Base-by-base conservation (phyloP, 176 grass and related monocot genomes). In the Zea luxurians region DNA sequence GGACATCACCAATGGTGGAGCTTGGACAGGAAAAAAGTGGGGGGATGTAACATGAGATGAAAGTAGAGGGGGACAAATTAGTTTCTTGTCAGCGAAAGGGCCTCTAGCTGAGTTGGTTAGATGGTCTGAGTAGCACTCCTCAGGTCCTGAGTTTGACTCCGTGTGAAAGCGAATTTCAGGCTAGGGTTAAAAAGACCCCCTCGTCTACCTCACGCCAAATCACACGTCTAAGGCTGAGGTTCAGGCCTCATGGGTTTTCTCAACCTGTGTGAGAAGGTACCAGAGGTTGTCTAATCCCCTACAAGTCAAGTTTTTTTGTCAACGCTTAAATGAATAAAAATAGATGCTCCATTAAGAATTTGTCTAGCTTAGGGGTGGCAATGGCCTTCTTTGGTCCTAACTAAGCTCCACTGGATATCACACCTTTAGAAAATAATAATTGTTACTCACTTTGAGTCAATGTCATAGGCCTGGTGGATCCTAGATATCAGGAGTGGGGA, bases 381-480 rank as follows among this genome's bases (percentile, higher is more conserved):
- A 57, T 57, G 54, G 54, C 54, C 17, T 2, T 20, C 7, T 20
- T 57, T 20, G 17, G 54, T 57, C 7, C 17, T 57, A 57, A 57
- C 54, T 57, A 57, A 57, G 53, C 53, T 18, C 53, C 54, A 57
- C 54, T 54, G 44, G 16, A 35, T 34, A 49, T 54, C 47, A 78
- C 47, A 42, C 8, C 0, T 66, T 66, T 13, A 42, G 47, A 11
- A 11, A 54, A 54, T 16, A 52, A 66, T 53, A 55, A 54, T 15
- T 43, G 37, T 2, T 6, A 21, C 3, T 12, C 47, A 13, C 36
- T 15, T 43, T 13, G 6, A 53, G 15, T 61, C 20, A 17, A 62
- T 76, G 45, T 75, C 58, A 21, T 53, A 78, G 46, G 11, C 68
- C 12, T 70, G 68, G 67, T 4, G 45, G 45, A 49, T 2, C n/a